phyloP scores from a whole-genome alignment of 2,329 filamentous ascomycete species.

The Elsinoe australis region DNA sequence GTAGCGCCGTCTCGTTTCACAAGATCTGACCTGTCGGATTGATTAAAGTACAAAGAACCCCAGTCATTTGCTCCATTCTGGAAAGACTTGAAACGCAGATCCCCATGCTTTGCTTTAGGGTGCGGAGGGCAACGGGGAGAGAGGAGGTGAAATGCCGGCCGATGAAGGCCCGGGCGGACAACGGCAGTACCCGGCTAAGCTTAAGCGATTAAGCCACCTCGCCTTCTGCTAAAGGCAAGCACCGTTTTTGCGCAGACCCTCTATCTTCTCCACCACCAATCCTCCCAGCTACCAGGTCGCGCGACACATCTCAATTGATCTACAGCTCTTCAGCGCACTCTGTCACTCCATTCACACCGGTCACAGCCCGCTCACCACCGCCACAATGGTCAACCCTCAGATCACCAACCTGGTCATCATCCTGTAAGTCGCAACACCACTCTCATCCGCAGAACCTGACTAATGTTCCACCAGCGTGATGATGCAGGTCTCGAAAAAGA shows the following conservation, averaged over 20 bases:
- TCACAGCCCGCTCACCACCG: background rate
- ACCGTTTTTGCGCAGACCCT: background rate
- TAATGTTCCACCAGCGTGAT: constrained; percentile 49
- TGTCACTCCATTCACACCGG: background rate
- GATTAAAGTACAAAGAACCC: background rate
- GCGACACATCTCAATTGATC: background rate
- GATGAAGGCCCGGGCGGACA: background rate
- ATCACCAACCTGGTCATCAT: constrained; percentile 84
- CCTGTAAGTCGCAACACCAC: constrained; percentile 40
- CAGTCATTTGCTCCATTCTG: constrained; percentile 10
- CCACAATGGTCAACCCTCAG: constrained; percentile 23
- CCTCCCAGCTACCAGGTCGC: constrained; percentile 1
- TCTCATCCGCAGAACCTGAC: background rate
- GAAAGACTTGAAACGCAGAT: constrained; percentile 10
- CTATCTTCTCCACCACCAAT: background rate
- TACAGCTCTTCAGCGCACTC: too few species aligned
- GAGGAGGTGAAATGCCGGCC: constrained; percentile 6
- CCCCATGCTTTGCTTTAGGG: background rate
- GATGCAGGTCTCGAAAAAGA: constrained; percentile 96
- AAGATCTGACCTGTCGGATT: background rate
- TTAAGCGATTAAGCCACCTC: too few species aligned
- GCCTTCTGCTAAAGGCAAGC: too few species aligned
- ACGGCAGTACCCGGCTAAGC: too few species aligned
- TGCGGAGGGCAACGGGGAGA: too few species aligned
- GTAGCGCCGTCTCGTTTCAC: background rate